Conservation (phyloP, 352 stramenopile genomes). For the Thalassiosira hispida region DNA sequence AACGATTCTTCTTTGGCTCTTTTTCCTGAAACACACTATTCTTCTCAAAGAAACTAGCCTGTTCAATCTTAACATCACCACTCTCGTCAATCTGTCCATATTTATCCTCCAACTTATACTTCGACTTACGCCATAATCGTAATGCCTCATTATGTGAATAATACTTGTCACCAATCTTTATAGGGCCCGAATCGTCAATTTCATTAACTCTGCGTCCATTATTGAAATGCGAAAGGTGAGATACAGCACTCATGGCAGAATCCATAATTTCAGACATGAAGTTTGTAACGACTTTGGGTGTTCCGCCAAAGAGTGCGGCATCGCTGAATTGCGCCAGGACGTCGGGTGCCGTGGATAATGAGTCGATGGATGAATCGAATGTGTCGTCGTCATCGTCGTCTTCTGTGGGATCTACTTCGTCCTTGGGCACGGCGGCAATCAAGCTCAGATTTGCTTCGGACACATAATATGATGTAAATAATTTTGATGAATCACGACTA, state of each 20-base stretch:
- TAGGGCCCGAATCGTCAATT: slow-evolving; percentile 43
- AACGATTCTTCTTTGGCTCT: neutral
- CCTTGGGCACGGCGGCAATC: neutral
- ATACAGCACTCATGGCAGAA: slow-evolving; percentile 17
- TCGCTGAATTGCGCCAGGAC: slow-evolving; percentile 31
- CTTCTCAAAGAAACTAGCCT: slow-evolving; percentile 1
- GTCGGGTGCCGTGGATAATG: neutral
- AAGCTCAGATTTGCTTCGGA: no score
- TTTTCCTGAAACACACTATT: slow-evolving; percentile 17
- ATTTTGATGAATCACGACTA: no score
- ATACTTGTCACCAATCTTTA: slow-evolving; percentile 51
- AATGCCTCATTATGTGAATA: slow-evolving; percentile 48
- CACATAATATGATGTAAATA: no score
- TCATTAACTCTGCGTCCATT: neutral
- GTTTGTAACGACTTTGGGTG: slow-evolving; percentile 18
- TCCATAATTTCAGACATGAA: slow-evolving; percentile 26
- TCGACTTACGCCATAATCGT: slow-evolving; percentile 31
- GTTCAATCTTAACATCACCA: slow-evolving; percentile 16
- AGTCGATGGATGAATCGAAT: neutral
- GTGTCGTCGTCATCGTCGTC: neutral
- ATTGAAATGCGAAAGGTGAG: neutral
- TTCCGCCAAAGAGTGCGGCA: slow-evolving; percentile 21
- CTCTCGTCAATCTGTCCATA: slow-evolving; percentile 7
- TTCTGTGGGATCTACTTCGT: neutral
- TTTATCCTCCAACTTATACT: slow-evolving; percentile 19